Conservation (phyloP, 2,329 filamentous ascomycete genomes). For the Laburnicola sp. region DNA sequence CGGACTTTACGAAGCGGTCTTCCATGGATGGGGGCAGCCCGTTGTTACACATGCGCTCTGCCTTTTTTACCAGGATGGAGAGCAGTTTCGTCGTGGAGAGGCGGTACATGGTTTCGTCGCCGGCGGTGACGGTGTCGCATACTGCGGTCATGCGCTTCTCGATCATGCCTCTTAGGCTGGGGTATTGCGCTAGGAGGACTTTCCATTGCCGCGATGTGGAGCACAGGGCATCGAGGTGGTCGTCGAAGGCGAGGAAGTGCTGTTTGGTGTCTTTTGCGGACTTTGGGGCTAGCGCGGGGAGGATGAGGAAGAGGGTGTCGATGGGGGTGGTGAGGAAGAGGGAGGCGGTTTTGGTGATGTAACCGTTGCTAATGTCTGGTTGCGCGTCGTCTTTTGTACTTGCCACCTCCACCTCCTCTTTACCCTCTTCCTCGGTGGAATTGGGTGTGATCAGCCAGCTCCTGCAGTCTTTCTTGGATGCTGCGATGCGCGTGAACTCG, state of each 20-base stretch:
- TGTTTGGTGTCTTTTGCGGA: conserved; percentile 58
- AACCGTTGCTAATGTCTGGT: conserved; percentile 46
- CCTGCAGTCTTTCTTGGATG: conserved; percentile 54
- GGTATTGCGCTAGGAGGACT: conserved; percentile 56
- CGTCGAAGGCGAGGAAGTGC: conserved; percentile 70
- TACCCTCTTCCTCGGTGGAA: conserved; percentile 7
- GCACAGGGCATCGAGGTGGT: conserved; percentile 68
- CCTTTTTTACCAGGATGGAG: conserved; percentile 68
- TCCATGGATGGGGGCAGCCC: conserved; percentile 81
- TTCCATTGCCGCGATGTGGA: conserved; percentile 61
- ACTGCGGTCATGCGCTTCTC: conserved; percentile 68
- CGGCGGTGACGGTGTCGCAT: conserved; percentile 82
- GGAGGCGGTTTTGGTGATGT: conserved; percentile 68
- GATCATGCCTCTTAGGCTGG: conserved; percentile 50
- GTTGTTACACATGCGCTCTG: conserved; percentile 64
- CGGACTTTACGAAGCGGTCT: conserved; percentile 76
- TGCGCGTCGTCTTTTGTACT: not conserved
- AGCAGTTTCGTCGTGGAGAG: conserved; percentile 73
- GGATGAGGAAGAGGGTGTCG: conserved; percentile 80
- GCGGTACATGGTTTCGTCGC: conserved; percentile 83
- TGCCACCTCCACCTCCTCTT: conserved; percentile 7
- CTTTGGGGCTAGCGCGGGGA: conserved; percentile 67
- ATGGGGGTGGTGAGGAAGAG: conserved; percentile 83
- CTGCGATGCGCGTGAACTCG: conserved; percentile 62
- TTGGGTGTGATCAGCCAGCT: conserved; percentile 57